A percentile compares a stretch with the other conserved stretches of the same genome.
These are phyloP conservation scores for Akanthomyces dipterigenus DNA, from an alignment of 2,329 filamentous ascomycete species.

Conservation along the genomic window DNA sequence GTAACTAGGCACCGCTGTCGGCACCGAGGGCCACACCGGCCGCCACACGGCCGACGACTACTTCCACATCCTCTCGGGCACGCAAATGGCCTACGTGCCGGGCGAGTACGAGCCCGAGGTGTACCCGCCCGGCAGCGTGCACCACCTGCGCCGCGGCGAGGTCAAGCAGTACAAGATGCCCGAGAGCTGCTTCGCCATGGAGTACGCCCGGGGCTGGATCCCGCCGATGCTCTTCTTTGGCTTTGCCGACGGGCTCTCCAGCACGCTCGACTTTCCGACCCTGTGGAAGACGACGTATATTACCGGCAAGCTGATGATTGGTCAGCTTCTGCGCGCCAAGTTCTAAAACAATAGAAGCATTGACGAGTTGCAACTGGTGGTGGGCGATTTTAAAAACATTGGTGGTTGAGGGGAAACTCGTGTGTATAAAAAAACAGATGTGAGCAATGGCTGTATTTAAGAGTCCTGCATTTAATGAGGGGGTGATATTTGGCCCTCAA, in stretches of 20 bases:
- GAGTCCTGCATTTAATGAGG: not conserved
- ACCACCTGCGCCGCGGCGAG: conserved; percentile 63
- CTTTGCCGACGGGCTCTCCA: conserved; percentile 72
- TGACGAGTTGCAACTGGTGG: too few species aligned
- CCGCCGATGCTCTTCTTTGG: conserved; percentile 89
- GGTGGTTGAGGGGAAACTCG: not conserved
- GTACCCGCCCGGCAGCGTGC: conserved; percentile 62
- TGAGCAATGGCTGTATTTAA: too few species aligned
- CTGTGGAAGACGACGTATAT: conserved; percentile 71
- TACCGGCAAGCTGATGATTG: conserved; percentile 70
- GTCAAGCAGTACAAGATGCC: conserved; percentile 84
- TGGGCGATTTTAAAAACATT: too few species aligned
- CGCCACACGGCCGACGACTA: conserved; percentile 91
- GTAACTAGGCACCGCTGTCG: conserved; percentile 62
- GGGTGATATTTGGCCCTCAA: not conserved
- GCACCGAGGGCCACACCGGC: conserved; percentile 82
- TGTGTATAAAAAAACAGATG: not conserved
- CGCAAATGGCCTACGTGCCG: conserved; percentile 67
- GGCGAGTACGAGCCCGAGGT: conserved; percentile 61
- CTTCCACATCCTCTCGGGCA: conserved; percentile 81
- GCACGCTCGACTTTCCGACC: conserved; percentile 79
- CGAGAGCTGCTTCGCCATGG: conserved; percentile 68
- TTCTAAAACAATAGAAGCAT: too few species aligned
- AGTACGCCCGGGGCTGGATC: conserved; percentile 85
- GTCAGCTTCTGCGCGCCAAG: conserved; percentile 65